Conservation (phyloP, 805 yeast genomes). For the Ogataea minuta region DNA sequence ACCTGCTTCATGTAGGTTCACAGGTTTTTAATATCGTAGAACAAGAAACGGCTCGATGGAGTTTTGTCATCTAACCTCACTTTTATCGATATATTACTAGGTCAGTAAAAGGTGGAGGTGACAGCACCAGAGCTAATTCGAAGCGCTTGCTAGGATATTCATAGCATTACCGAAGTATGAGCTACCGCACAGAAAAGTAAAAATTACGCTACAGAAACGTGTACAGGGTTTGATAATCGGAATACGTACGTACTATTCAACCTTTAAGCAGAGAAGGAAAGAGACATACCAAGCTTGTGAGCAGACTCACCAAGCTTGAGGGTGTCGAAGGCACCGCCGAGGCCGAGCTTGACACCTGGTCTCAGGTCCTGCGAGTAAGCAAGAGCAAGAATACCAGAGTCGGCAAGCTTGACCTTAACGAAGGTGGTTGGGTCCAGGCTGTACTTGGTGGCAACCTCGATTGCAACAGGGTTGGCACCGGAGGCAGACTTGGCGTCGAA, state of each 20-base stretch:
- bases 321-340: conserved; percentile 96
- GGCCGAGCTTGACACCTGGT: conserved; percentile 95
- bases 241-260: not conserved
- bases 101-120: too few relatives aligned
- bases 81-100: too few relatives aligned
- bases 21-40: too few relatives aligned
- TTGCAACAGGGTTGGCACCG: conserved; percentile 75
- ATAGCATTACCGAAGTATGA: conserved; percentile 6
- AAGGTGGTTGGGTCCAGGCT: conserved; percentile 81
- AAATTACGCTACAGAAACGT: conserved; percentile 1
- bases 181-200: not conserved
- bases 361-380: conserved; percentile 92
- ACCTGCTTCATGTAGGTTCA: too few relatives aligned
- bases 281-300: conserved; percentile 95
- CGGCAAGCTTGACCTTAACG: conserved; percentile 95
- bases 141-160: too few relatives aligned
- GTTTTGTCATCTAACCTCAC: too few relatives aligned
- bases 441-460: conserved; percentile 96
- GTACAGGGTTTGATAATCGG: conserved; percentile 2
- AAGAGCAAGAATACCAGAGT: conserved; percentile 90
- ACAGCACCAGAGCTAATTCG: too few relatives aligned
- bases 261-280: conserved; percentile 85
- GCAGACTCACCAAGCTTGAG: conserved; percentile 93
- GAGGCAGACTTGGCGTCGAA: conserved; percentile 81
- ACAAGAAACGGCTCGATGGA: too few relatives aligned